Conservation (phyloP, 2,329 filamentous ascomycete genomes). For the Cladosporium velox region DNA sequence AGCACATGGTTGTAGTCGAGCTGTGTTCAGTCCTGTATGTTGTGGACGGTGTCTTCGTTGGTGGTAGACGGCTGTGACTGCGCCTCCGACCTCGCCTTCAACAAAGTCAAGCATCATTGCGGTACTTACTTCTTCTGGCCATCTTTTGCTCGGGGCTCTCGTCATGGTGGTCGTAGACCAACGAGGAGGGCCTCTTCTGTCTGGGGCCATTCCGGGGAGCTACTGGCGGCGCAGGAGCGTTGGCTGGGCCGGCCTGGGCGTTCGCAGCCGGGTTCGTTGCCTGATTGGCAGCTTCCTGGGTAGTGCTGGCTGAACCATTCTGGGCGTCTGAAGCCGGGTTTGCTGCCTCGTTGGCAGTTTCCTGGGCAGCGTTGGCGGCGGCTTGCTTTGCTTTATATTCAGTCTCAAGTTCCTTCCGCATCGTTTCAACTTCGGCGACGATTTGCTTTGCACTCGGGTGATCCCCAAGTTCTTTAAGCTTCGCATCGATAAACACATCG, state of each 20-base stretch:
- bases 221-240: not conserved
- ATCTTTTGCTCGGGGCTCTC: constrained; percentile 88
- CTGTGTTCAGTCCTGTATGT: constrained; percentile 35
- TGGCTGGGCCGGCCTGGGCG: not conserved
- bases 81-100: constrained; percentile 18
- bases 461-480: constrained; percentile 17
- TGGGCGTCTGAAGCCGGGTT: not conserved
- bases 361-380: not conserved
- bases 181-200: constrained; percentile 57
- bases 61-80: constrained; percentile 21
- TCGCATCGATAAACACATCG: not conserved
- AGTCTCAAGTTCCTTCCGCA: constrained; percentile 24
- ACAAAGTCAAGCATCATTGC: constrained; percentile 21
- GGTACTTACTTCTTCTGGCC: constrained; percentile 75
- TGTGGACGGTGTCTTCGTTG: constrained; percentile 8
- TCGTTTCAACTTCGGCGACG: constrained; percentile 19
- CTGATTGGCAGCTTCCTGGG: not conserved
- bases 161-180: constrained; percentile 77
- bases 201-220: not conserved
- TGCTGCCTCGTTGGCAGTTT: not conserved
- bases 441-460: constrained; percentile 12
- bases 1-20: constrained; percentile 2
- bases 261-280: not conserved
- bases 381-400: not conserved
- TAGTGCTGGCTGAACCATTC: not conserved